Percentiles rank a stretch among this genome's conserved stretches.
Evolutionary conservation across 1,284 basidiomycete genomes (phyloP).

Genomic region (Ceraceosorus guamensis): DNA sequence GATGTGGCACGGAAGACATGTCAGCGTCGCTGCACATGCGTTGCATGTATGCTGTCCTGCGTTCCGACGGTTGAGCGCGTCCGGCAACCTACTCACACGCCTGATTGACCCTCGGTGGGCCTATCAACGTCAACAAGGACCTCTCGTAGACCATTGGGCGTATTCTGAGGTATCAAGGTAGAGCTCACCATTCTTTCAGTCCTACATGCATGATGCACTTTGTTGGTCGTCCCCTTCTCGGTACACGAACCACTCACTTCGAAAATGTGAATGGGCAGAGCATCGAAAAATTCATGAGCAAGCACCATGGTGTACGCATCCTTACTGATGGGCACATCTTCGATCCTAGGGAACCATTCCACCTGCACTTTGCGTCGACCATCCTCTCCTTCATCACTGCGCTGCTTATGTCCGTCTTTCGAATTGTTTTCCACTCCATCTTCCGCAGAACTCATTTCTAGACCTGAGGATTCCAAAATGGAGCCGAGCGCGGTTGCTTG

Average conservation of each 20-base stretch:
- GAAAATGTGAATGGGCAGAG: constrained; percentile 82
- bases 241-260: constrained; percentile 68
- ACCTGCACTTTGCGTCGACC: constrained; percentile 47
- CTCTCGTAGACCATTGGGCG: constrained; percentile 71
- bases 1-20: not conserved
- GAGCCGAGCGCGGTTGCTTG: constrained; percentile 25
- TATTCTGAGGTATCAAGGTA: no score
- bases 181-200: no score
- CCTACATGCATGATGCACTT: no score
- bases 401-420: no score
- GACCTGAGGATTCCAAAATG: constrained; percentile 20
- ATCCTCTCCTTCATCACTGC: no score
- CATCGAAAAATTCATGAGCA: constrained; percentile 98
- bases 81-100: constrained; percentile 1
- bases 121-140: constrained; percentile 62
- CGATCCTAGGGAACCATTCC: constrained; percentile 68
- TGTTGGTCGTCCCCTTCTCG: no score
- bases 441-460: constrained; percentile 22
- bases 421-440: constrained; percentile 22
- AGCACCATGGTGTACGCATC: constrained; percentile 70
- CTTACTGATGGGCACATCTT: constrained; percentile 57
- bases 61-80: no score
- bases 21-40: not conserved
- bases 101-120: not conserved
- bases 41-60: no score